Base-by-base conservation (phyloP, 108 stramenopile species). In the Cyclotella atomus region DNA sequence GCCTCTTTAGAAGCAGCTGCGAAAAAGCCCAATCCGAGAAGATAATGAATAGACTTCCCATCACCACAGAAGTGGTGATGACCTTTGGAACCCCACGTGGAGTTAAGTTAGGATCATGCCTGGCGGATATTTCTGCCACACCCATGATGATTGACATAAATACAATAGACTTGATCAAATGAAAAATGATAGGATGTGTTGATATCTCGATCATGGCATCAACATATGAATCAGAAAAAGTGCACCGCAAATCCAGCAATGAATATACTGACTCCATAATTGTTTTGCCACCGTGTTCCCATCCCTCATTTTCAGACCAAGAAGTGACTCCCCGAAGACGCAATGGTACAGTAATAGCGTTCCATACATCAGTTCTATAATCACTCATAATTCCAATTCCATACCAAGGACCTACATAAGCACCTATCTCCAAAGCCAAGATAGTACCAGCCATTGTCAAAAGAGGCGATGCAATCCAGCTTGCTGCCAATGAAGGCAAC, bases 21-120 rank as follows among this genome's bases (percentile, higher is more conserved):
- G 83, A 85, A 68, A 93, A 93, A 35, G 73, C 87, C 92, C 92
- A 93, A 70, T 93, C 92, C 3, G 88, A 89, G 49, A 93, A 59
- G 71, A 93, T 93, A 21, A 93, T 84, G 62, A 89, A 70, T 24
- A 93, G 62, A 43, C 90, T 83, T 16, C 88, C 83, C 41, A 75
- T 38, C 3, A 93, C 92, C 3, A 93, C 90, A 50, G 84, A 74
- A 4, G 77, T 71, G 3, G 92, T 93, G 47, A 93, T 93, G 10
- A 89, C 89, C 34, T 71, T 76, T 25, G 92, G 92, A 49, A 93
- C 90, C 32, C 77, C 87, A 54, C 87, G 77, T 5, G 90, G 84
- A 16, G 92, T 89, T n/a, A 93, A 68, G 47, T 91, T 75, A 35
- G 85, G 52, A 49, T 79, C 72, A 23, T 53, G 30, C 29, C 88